phyloP scores from a whole-genome alignment of 805 yeast species.

The Starmerella sirachaensis region DNA sequence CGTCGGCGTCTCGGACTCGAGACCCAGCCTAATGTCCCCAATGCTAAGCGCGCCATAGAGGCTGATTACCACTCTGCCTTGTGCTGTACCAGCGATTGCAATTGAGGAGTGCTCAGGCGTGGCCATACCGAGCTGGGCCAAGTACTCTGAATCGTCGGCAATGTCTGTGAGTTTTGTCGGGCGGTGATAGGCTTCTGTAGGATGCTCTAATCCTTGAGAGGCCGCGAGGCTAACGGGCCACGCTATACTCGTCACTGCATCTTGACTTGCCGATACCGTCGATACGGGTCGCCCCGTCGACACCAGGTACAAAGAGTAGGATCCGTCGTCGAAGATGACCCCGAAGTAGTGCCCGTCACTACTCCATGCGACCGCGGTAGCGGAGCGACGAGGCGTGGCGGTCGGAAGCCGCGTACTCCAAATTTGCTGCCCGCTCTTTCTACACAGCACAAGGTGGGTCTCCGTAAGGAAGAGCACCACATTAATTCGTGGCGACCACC shows the following conservation, averaged over 20 bases:
- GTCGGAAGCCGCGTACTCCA: conserved; percentile 19
- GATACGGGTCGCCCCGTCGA: conserved; percentile 34
- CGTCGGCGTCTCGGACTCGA: not conserved
- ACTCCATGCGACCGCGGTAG: conserved; percentile 28
- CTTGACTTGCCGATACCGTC: not conserved
- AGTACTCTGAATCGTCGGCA: not conserved
- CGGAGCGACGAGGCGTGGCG: conserved; percentile 2
- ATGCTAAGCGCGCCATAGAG: conserved; percentile 30
- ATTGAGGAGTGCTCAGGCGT: conserved; percentile 15
- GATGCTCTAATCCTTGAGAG: no score
- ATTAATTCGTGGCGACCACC: conserved; percentile 10
- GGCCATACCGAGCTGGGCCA: not conserved
- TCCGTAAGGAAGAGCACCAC: conserved; percentile 13
- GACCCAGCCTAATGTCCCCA: conserved; percentile 19
- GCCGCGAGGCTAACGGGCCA: conserved; percentile 1
- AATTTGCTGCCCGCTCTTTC: conserved; percentile 22
- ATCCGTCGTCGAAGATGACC: conserved; percentile 35
- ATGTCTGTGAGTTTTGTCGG: not conserved
- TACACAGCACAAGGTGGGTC: conserved; percentile 13
- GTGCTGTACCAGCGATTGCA: conserved; percentile 25
- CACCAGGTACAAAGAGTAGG: conserved; percentile 36
- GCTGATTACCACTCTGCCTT: conserved; percentile 23
- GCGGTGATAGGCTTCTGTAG: no score
- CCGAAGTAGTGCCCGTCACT: conserved; percentile 34
- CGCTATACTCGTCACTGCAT: conserved; percentile 2